These are phyloP conservation scores for Cyamopsis tetragonoloba DNA, from an alignment of 306 rosid species.

Conservation along the genomic window DNA sequence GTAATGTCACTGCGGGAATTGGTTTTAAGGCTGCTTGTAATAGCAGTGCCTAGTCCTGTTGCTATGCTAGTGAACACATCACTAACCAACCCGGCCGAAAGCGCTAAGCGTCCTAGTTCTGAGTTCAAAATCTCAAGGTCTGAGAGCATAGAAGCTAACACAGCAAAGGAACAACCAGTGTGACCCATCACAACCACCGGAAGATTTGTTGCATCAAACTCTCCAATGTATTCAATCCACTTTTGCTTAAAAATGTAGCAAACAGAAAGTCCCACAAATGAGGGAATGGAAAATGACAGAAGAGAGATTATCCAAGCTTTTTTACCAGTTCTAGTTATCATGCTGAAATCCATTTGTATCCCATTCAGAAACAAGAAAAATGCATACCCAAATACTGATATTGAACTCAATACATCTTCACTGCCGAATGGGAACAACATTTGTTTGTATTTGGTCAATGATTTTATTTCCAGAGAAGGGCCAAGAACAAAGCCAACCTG, in stretches of 20 bases:
- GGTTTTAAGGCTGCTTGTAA: background rate
- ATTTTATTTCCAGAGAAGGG: conserved; percentile 8
- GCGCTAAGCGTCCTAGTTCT: conserved; percentile 35
- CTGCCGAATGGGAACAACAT: conserved; percentile 24
- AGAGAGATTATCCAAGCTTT: conserved; percentile 38
- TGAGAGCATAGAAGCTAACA: conserved; percentile 25
- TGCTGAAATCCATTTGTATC: conserved; percentile 48
- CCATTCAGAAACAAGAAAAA: conserved; percentile 32
- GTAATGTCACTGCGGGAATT: too few species aligned
- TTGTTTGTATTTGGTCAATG: background rate
- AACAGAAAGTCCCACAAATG: background rate
- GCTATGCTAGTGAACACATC: background rate
- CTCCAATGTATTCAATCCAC: background rate
- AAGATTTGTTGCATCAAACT: background rate
- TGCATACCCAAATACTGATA: conserved; percentile 33
- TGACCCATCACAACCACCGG: conserved; percentile 19
- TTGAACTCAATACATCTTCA: conserved; percentile 16
- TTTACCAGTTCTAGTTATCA: conserved; percentile 35
- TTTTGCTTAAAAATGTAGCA: fast-evolving
- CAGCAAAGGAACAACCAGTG: conserved; percentile 30
- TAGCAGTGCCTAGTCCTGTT: background rate
- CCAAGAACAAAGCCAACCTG: conserved; percentile 50
- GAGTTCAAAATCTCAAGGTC: conserved; percentile 39
- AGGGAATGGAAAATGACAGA: background rate
- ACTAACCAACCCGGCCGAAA: conserved; percentile 31